These are phyloP conservation scores for Tympanopsis confertula DNA, from an alignment of 2,329 filamentous ascomycete genomes.

Conservation along the genomic window DNA sequence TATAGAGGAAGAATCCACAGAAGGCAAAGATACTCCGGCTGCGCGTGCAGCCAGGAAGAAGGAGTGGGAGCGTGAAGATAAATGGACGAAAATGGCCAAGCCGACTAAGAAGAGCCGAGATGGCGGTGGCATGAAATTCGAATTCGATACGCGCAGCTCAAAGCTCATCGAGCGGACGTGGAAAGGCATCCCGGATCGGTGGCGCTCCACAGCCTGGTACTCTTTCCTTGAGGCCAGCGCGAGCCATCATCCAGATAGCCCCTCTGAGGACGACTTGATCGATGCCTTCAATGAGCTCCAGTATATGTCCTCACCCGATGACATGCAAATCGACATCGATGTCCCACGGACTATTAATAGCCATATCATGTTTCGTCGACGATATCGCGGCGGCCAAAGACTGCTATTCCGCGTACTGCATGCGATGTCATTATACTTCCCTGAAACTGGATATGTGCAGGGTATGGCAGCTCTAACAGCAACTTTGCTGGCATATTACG, in stretches of 20 bases:
- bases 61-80: constrained; percentile 50
- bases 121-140: constrained; percentile 25
- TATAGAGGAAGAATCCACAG: constrained; percentile 28
- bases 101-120: constrained; percentile 18
- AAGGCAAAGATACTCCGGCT: constrained; percentile 30
- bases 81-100: constrained; percentile 57
- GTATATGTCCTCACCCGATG: constrained; percentile 50
- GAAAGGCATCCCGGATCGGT: constrained; percentile 68
- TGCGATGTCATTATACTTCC: constrained; percentile 59
- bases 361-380: constrained; percentile 64
- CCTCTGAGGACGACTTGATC: constrained; percentile 46
- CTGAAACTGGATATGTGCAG: constrained; percentile 63
- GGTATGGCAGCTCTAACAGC: constrained; percentile 65
- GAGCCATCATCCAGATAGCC: constrained; percentile 36
- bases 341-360: constrained; percentile 63
- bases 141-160: constrained; percentile 52
- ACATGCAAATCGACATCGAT: constrained; percentile 67
- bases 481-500: constrained; percentile 63
- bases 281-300: constrained; percentile 47
- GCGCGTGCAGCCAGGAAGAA: constrained; percentile 39
- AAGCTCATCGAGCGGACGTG: constrained; percentile 61
- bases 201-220: constrained; percentile 63
- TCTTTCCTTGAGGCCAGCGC: constrained; percentile 56
- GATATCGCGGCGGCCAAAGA: constrained; percentile 64
- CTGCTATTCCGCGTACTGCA: constrained; percentile 62